A percentile compares a stretch with the other conserved stretches of the same genome.
Evolutionary conservation across 176 grass and related monocot genomes (phyloP).

Genomic region (Phoenix roebelenii): DNA sequence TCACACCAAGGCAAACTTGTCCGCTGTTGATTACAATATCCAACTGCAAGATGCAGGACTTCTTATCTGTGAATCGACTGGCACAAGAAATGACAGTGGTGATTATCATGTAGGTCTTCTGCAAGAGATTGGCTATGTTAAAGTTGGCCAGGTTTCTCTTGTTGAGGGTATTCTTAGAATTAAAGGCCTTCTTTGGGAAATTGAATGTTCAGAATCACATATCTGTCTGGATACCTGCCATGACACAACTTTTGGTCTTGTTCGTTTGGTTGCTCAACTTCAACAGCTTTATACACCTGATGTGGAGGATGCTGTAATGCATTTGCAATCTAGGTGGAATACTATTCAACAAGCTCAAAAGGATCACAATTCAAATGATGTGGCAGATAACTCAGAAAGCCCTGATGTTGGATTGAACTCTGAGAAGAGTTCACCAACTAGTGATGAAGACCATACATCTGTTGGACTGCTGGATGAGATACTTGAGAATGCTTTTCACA

Average conservation of each 20-base stretch:
- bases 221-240: conserved; percentile 64
- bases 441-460: conserved; percentile 31
- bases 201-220: conserved; percentile 74
- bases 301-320: conserved; percentile 68
- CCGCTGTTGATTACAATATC: conserved; percentile 55
- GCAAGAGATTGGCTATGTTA: conserved; percentile 50
- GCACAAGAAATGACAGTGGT: conserved; percentile 33
- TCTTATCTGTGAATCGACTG: conserved; percentile 59
- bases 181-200: conserved; percentile 53
- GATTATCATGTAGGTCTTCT: conserved; percentile 57
- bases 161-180: conserved; percentile 55
- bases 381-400: conserved; percentile 25
- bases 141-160: conserved; percentile 56
- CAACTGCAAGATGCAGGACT: conserved; percentile 78
- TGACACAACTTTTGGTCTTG: conserved; percentile 69
- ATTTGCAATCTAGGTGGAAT: conserved; percentile 99
- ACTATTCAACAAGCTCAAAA: conserved; percentile 48
- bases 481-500: conserved; percentile 73
- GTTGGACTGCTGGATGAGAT: conserved; percentile 88
- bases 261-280: conserved; percentile 59
- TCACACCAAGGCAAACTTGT: conserved; percentile 35
- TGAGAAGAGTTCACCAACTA: conserved; percentile 18
- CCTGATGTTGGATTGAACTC: conserved; percentile 34
- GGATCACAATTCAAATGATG: conserved; percentile 20
- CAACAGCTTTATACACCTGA: conserved; percentile 86